Conservation (phyloP, 2,329 filamentous ascomycete species). For the Penicillium polonicum region DNA sequence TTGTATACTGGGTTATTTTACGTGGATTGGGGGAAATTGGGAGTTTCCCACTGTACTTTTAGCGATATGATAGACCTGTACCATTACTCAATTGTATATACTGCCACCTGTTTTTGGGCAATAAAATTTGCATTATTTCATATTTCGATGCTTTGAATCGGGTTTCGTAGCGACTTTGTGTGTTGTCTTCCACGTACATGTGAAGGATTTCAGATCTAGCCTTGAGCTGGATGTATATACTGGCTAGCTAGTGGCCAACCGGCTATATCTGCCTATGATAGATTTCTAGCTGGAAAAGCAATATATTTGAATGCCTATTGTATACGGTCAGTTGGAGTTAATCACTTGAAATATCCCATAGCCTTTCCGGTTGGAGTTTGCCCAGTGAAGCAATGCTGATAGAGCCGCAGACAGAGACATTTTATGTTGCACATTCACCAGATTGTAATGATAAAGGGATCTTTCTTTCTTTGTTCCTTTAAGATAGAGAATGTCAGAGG, state of each 20-base stretch:
- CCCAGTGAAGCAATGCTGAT: not conserved
- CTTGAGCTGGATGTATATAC: not conserved
- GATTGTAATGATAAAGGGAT: not conserved
- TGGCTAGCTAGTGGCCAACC: too few relatives aligned
- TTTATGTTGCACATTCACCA: not conserved
- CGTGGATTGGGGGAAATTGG: not conserved
- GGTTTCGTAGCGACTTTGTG: too few relatives aligned
- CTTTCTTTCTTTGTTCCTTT: not conserved
- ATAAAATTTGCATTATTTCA: not conserved
- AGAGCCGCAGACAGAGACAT: not conserved
- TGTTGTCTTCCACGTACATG: too few relatives aligned
- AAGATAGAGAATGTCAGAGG: not conserved
- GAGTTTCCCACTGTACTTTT: constrained; percentile 28
- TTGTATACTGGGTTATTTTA: constrained; percentile 3
- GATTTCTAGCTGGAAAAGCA: not conserved
- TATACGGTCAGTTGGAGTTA: not conserved
- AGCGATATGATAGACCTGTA: constrained; percentile 36
- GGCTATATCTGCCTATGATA: not conserved
- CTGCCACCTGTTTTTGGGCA: not conserved
- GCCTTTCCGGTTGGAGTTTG: not conserved
- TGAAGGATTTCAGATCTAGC: too few relatives aligned
- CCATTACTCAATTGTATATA: constrained; percentile 28
- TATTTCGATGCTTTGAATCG: too few relatives aligned
- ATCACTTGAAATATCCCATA: not conserved
- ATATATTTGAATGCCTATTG: not conserved